A percentile compares a stretch with the other conserved stretches of the same genome.
These are phyloP conservation scores for Vaccinium myrtillus DNA, from an alignment of 148 eudicot species.

Conservation along the genomic window DNA sequence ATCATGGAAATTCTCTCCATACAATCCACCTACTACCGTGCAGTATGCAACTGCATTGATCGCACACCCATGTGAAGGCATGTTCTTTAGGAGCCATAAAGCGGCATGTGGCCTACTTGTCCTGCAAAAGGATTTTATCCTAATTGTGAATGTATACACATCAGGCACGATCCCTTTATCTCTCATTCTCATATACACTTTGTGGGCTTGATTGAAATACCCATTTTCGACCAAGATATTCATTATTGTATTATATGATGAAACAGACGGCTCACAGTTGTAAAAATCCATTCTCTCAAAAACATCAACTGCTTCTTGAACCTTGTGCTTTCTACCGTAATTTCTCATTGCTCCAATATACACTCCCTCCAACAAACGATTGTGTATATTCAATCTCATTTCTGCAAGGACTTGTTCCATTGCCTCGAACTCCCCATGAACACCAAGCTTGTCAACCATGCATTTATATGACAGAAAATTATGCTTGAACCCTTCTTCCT, in stretches of 20 bases:
- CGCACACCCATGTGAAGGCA: constrained; percentile 67
- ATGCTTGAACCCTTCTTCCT: constrained; percentile 78
- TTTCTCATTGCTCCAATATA: constrained; percentile 76
- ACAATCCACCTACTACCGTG: constrained; percentile 75
- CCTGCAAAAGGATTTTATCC: constrained; percentile 91
- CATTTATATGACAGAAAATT: constrained; percentile 61
- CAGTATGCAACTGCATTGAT: constrained; percentile 84
- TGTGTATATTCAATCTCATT: constrained; percentile 63
- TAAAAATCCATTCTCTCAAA: constrained; percentile 98
- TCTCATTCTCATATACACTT: constrained; percentile 82
- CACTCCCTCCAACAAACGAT: constrained; percentile 65
- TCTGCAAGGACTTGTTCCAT: constrained; percentile 75
- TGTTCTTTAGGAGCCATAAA: constrained; percentile 73
- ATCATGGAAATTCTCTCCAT: constrained; percentile 42
- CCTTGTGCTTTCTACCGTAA: constrained; percentile 74
- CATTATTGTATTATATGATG: constrained; percentile 75
- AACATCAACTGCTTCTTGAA: constrained; percentile 81
- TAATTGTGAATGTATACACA: constrained; percentile 73
- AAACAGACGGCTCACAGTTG: constrained; percentile 64
- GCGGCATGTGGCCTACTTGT: constrained; percentile 72
- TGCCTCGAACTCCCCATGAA: constrained; percentile 63
- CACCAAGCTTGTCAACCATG: constrained; percentile 79
- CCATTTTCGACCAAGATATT: constrained; percentile 74
- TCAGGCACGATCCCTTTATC: constrained; percentile 71
- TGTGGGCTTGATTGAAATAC: constrained; percentile 82